Evolutionary conservation across 306 rosid genomes (phyloP).

Genomic region (Prunus kanzakura): DNA sequence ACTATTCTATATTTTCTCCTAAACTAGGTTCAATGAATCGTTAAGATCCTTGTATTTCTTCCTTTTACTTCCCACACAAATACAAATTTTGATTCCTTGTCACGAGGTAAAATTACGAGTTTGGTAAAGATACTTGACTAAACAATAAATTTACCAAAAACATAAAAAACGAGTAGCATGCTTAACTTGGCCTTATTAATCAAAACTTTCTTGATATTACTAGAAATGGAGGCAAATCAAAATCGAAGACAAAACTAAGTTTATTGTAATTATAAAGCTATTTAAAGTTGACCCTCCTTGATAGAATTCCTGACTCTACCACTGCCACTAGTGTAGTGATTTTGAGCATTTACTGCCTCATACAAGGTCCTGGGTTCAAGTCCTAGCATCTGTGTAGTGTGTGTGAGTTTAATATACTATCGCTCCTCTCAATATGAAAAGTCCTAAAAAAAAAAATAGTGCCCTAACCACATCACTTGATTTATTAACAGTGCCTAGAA

Average conservation of each 20-base stretch:
- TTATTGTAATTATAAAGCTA: too few species aligned
- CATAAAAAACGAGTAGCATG: neutral
- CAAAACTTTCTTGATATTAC: conserved; percentile 1
- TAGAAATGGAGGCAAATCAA: neutral
- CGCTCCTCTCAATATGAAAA: too few species aligned
- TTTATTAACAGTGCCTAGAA: neutral
- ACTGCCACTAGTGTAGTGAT: neutral
- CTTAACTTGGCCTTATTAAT: neutral
- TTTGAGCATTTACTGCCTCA: too few species aligned
- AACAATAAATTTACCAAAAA: neutral
- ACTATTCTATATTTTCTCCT: too few species aligned
- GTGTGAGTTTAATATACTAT: too few species aligned
- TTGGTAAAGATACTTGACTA: neutral
- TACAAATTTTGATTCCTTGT: too few species aligned
- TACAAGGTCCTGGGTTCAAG: fast-evolving
- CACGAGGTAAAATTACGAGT: neutral
- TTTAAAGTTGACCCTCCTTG: too few species aligned
- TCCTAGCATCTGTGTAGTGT: fast-evolving
- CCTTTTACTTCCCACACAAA: neutral
- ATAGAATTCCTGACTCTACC: fast-evolving
- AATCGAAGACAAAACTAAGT: neutral
- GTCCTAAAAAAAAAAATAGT: neutral
- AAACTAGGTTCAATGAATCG: neutral
- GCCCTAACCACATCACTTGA: neutral
- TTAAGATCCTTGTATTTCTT: neutral